A percentile compares a stretch with the other conserved stretches of the same genome.
phyloP scores from a whole-genome alignment of 176 grass and related monocot genomes.

The Poa pratensis region DNA sequence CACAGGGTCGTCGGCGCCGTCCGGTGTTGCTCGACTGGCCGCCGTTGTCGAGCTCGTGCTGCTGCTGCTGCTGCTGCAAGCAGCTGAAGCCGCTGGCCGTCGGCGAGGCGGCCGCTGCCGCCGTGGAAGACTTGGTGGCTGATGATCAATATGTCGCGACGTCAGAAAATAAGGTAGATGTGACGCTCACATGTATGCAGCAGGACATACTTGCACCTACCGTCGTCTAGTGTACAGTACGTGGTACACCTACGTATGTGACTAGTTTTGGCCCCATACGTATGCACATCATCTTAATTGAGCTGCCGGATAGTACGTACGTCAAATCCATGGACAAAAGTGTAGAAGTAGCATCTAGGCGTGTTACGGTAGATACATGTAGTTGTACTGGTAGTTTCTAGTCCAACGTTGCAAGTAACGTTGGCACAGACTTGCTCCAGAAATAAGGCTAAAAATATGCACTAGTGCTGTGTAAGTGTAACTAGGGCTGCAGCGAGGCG shows the following conservation, averaged over 20 bases:
- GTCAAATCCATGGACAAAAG: background rate
- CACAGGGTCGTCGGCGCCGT: conserved; percentile 40
- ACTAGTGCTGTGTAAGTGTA: no score
- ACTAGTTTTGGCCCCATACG: conserved; percentile 20
- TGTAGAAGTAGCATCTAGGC: conserved; percentile 31
- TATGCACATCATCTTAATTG: background rate
- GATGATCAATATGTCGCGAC: background rate
- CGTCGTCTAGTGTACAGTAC: background rate
- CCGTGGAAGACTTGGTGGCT: conserved; percentile 21
- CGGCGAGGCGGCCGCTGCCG: conserved; percentile 18
- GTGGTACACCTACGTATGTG: background rate
- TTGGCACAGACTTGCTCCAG: background rate
- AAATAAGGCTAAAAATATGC: no score
- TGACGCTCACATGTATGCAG: conserved; percentile 4
- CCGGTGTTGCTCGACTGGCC: conserved; percentile 28
- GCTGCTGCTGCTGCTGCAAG: conserved; percentile 34
- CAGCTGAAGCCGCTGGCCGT: conserved; percentile 42
- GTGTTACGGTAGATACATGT: background rate
- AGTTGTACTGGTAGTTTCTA: background rate
- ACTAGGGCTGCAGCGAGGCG: no score
- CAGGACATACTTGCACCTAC: conserved; percentile 10
- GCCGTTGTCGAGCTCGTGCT: conserved; percentile 46
- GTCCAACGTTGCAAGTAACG: background rate
- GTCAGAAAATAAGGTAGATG: conserved; percentile 18
- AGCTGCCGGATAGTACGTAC: background rate